Base-by-base conservation (phyloP, 2,329 filamentous ascomycete genomes). In the Leptographium flavum region DNA sequence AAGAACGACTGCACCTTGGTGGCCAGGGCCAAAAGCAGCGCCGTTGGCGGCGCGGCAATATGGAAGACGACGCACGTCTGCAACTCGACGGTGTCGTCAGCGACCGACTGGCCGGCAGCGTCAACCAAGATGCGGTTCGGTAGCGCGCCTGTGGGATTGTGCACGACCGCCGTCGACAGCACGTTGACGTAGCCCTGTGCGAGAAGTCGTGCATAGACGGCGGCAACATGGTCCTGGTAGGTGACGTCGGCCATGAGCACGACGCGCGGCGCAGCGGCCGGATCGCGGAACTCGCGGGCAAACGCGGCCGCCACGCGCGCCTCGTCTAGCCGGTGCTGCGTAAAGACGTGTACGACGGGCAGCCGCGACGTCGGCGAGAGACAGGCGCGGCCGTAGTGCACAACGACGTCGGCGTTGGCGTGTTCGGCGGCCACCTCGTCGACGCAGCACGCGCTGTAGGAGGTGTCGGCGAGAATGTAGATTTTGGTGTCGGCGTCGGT, bases 391-490 rank as follows among this genome's bases (percentile, higher is more conserved):
- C 92, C 92, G 55, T 96, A 98, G 60, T 98, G 92, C 14, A 98
- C 81, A 1, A 96, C 84, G 0, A 87, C 85, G 50, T 96, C 83
- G 7, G 92, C 88, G 55, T 87, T 74, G 15, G 87, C 83, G 60
- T 98, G 92, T 60, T 98, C 88, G 3, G 92, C 92, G 0, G 92
- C 92, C 35, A 96, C 81, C 65, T 98, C 92, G 57, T 98, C 92
- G 17, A 96, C 88, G 57, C 92, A 98, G 64, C 92, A 98, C 0
- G 90, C 82, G 48, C 92, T 93, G 63, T 96, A 98, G 2, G 90
- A 95, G 3, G 92, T 96, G 61, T 98, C 92, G 28, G 83, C 92
- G 17, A 98, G 69, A 49, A 98, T 88, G 55, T 84, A 94, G 43
- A 96, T 69, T 19, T 28, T 28, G 27, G 27, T 28, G 50, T 70